Evolutionary conservation across 1,284 basidiomycete species (phyloP).

Genomic region (Microbotryomycetes sp.): DNA sequence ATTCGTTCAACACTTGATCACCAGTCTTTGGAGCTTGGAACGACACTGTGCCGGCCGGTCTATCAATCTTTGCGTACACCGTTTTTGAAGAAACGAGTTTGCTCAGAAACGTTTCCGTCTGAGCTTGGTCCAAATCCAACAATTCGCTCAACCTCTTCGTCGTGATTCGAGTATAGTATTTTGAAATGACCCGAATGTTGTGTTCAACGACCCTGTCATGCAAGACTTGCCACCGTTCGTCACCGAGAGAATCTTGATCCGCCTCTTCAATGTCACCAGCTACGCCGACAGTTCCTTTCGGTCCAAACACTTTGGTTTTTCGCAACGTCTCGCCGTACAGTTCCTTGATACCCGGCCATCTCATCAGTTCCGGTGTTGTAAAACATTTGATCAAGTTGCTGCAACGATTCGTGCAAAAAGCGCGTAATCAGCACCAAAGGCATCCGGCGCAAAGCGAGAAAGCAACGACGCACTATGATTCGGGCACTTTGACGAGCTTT

Average conservation of each 20-base stretch:
- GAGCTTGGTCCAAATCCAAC: constrained; percentile 70
- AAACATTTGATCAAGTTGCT: constrained; percentile 96
- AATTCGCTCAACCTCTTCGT: constrained; percentile 73
- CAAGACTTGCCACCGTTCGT: constrained; percentile 87
- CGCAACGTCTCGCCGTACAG: constrained; percentile 80
- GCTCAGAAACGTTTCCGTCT: constrained; percentile 82
- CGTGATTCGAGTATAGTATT: constrained; percentile 93
- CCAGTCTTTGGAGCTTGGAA: constrained; percentile 59
- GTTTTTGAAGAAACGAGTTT: constrained; percentile 84
- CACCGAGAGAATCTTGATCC: constrained; percentile 43
- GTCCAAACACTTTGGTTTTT: constrained; percentile 67
- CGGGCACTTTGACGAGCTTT: constrained; percentile 62
- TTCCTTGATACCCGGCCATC: constrained; percentile 92
- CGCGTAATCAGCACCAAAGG: too few relatives aligned
- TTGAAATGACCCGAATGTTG: constrained; percentile 88
- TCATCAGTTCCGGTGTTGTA: constrained; percentile 88
- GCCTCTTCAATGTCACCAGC: constrained; percentile 33
- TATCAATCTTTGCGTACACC: constrained; percentile 88
- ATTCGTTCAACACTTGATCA: constrained; percentile 90
- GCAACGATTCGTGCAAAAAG: neutral
- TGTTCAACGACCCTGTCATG: constrained; percentile 96
- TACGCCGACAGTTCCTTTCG: constrained; percentile 29
- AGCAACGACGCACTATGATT: constrained; percentile 64
- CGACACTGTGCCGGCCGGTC: constrained; percentile 78
- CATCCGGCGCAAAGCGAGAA: constrained; percentile 14